phyloP scores from a whole-genome alignment of 129 eudicot genomes.

The Tagetes erecta region DNA sequence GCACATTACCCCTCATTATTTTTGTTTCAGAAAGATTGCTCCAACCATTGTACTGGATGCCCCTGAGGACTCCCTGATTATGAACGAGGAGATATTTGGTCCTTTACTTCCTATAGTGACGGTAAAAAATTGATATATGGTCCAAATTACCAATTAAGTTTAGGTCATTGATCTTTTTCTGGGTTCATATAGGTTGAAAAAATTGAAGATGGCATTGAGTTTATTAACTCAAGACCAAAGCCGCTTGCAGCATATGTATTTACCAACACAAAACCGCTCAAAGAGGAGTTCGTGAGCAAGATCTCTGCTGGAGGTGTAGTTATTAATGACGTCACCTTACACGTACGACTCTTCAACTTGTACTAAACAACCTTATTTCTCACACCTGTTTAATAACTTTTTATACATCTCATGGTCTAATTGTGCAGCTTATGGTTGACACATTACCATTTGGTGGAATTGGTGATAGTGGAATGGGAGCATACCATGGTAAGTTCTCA shows the following conservation, averaged over 20 bases:
- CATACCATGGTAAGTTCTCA: conserved; percentile 87
- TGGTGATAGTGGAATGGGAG: conserved; percentile 86
- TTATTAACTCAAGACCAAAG: conserved; percentile 62
- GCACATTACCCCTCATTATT: not conserved
- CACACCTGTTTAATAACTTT: conserved; percentile 3
- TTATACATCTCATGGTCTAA: not conserved
- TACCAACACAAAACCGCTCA: conserved; percentile 68
- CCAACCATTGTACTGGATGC: conserved; percentile 76
- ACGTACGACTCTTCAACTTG: conserved; percentile 41
- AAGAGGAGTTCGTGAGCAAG: conserved; percentile 59
- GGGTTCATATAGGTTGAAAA: conserved; percentile 59
- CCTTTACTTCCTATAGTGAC: conserved; percentile 82
- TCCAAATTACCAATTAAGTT: not conserved
- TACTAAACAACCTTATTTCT: not conserved
- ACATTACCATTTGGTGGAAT: conserved; percentile 90
- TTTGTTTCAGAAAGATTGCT: conserved; percentile 60
- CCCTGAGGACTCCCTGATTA: conserved; percentile 72
- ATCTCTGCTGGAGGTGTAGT: conserved; percentile 75
- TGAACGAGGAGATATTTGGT: conserved; percentile 92
- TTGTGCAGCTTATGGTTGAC: conserved; percentile 64
- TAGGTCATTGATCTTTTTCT: conserved; percentile 17
- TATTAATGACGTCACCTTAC: conserved; percentile 67
- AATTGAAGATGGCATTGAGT: conserved; percentile 59
- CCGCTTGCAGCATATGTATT: conserved; percentile 90
- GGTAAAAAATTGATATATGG: conserved; percentile 40